Base-by-base conservation (phyloP, 2,329 filamentous ascomycete genomes). In the Pseudogymnoascus sp. region DNA sequence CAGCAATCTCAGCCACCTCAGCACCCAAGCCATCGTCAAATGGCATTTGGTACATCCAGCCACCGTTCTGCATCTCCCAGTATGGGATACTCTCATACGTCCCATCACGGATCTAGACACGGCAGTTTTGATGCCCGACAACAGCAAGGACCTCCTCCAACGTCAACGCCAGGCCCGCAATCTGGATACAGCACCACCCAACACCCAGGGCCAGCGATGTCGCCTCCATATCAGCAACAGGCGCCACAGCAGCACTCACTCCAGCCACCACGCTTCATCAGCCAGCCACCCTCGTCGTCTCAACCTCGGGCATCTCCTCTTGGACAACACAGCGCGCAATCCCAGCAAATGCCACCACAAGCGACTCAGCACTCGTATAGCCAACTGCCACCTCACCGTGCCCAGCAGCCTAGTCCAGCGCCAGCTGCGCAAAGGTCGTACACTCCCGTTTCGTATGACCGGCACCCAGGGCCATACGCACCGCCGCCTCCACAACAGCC, bases 81-180 rank as follows among this genome's bases (percentile, higher is more conserved):
- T 39, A 65, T 66, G 36, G 70, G 66, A 58, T 57, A 66, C 12
- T 41, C 63, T 3, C 68, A 69, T 18, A 67, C 67, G 28, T 61
- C 64, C 22, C 20, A 68, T 2, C 70, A 71, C 50, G 64, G 64
- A 22, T 70, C 70, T 22, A 38, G 69, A 50, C 68, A 70, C 14
- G 70, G 69, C 57, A 71, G 69, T 38, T 69, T 71, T 41, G 70
- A 71, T 64, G 66, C 64, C 39, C 57, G 60, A 11, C 58, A 59
- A n/a, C 47, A 54, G 33, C 47, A 33, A 33, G 47, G 57, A 16
- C 33, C 57, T 3, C 57, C 57, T 37, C 35, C 57, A 16, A 41
- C 57, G 16, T 41, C 57, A 41, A 41, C 57, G 16, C 57, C 20
- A n/a, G 47, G 47, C 33, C 57, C 33, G 33, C 37, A 39, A 11